Base-by-base conservation (phyloP, 2,329 filamentous ascomycete species). In the Teratosphaeria pseudoeucalypti region DNA sequence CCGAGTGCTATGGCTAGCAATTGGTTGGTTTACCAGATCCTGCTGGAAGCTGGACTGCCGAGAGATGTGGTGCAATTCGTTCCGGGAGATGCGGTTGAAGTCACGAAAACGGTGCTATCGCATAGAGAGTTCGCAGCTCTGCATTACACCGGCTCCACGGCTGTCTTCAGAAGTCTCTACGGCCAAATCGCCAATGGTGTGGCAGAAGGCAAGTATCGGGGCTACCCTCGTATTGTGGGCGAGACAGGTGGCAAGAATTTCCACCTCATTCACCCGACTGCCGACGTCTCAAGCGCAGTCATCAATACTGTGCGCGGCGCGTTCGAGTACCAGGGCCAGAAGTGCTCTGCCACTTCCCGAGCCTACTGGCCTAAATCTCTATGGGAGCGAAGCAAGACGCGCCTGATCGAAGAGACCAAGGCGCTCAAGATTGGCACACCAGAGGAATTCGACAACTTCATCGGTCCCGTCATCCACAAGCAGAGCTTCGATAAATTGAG, bases 211-310 rank as follows among this genome's bases (percentile, higher is more conserved):
- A 87, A 84, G 61, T 97, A 95, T 78, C 80, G 81, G 63, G 85
- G 87, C 67, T 97, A 96, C 76, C 91, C 90, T 54, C 86, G 90
- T 67, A 88, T 95, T 64, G 89, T 95, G 4, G 90, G 90, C 62
- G 90, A 95, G 80, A 95, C 90, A 32, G 90, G 90, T 61, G 90
- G 90, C 72, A 95, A 95, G 84, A 95, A 95, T 80, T 95, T 92
- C 81, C 90, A 95, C 74, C 76, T 95, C 57, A 75, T 95, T 34
- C 90, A 95, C 78, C 78, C 80, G 54, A 86, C 85, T 2, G 90
- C 90, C 47, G 88, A 95, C 67, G 76, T 94, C 56, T 78, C 84
- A 62, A 94, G 92, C 70, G 90, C 90, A 11, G 89, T 83, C 37
- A 81, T 89, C 65, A 88, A 95, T 74, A 94, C 89, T 5, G 83